phyloP scores from a whole-genome alignment of 495 filamentous ascomycete genomes.

The Tuber melanosporum region DNA sequence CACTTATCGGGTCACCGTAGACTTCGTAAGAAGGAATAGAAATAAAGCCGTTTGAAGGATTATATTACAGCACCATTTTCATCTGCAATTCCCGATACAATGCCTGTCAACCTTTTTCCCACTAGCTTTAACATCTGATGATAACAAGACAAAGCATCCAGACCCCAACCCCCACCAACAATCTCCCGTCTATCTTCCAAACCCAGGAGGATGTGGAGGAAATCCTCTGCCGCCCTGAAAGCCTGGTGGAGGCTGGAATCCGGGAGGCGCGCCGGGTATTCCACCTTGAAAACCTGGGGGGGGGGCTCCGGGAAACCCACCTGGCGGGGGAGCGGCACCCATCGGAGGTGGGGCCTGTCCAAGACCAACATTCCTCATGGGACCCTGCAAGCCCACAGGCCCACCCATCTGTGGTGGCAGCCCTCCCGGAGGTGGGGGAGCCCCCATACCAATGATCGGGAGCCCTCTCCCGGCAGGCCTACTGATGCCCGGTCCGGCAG shows the following conservation, averaged over 20 bases:
- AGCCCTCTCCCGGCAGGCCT: constrained; percentile 88
- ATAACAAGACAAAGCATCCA: neutral
- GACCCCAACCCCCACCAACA: neutral
- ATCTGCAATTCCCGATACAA: neutral
- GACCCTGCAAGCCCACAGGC: constrained; percentile 30
- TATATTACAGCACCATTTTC: constrained; percentile 1
- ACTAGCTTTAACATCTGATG: neutral
- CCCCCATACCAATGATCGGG: constrained; percentile 58
- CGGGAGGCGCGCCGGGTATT: constrained; percentile 49
- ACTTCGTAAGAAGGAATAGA: neutral
- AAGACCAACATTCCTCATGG: constrained; percentile 45
- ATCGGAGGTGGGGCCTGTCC: constrained; percentile 88
- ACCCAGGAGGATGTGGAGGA: constrained; percentile 63
- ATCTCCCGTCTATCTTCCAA: constrained; percentile 58
- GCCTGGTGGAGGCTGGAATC: constrained; percentile 66
- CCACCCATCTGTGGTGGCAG: constrained; percentile 36
- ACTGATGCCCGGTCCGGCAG: constrained; percentile 80
- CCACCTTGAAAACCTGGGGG: constrained; percentile 42
- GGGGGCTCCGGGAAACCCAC: constrained; percentile 63
- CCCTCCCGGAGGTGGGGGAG: constrained; percentile 32
- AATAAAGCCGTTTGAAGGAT: neutral
- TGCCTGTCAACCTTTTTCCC: neutral
- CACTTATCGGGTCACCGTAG: neutral
- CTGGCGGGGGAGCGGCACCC: constrained; percentile 65
- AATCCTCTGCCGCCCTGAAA: constrained; percentile 68